Percentiles rank a stretch among this genome's conserved stretches.
phyloP scores from a whole-genome alignment of 495 filamentous ascomycete species.

The Xylaria venustula region DNA sequence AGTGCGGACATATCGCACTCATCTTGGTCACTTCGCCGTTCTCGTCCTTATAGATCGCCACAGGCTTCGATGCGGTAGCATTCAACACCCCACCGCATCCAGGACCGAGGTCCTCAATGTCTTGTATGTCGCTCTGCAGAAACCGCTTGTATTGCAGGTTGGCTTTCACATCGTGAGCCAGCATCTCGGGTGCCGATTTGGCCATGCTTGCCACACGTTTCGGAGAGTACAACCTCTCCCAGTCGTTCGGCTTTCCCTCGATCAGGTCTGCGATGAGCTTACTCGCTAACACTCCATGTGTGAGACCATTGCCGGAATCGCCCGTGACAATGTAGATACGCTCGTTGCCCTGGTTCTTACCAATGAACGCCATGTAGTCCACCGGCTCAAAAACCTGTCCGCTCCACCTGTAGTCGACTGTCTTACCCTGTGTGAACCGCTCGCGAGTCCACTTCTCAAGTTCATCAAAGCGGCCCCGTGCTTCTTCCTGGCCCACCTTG shows the following conservation, averaged over 20 bases:
- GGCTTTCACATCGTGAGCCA: constrained; percentile 49
- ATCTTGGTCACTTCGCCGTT: constrained; percentile 47
- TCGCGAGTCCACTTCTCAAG: constrained; percentile 53
- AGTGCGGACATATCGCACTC: constrained; percentile 56
- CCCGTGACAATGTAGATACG: constrained; percentile 56
- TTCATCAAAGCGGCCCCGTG: constrained; percentile 35
- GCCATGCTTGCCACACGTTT: constrained; percentile 34
- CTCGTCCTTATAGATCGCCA: constrained; percentile 58
- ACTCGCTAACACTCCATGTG: constrained; percentile 54
- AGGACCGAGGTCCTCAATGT: constrained; percentile 54
- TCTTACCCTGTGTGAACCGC: constrained; percentile 46
- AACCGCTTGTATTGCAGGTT: constrained; percentile 57
- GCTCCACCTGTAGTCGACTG: constrained; percentile 54
- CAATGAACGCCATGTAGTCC: constrained; percentile 56
- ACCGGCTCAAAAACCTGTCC: constrained; percentile 59
- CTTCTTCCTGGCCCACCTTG: constrained; percentile 57
- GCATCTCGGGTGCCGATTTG: constrained; percentile 38
- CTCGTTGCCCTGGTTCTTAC: constrained; percentile 50
- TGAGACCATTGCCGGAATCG: constrained; percentile 60
- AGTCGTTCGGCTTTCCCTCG: constrained; percentile 44
- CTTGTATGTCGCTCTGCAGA: constrained; percentile 52
- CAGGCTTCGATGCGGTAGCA: constrained; percentile 37
- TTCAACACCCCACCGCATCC: constrained; percentile 55
- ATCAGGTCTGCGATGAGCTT: constrained; percentile 56
- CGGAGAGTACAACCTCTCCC: constrained; percentile 51